These are phyloP conservation scores for Nematocida parisii DNA, from an alignment of 371 early-diverging fungal species.

Conservation along the genomic window DNA sequence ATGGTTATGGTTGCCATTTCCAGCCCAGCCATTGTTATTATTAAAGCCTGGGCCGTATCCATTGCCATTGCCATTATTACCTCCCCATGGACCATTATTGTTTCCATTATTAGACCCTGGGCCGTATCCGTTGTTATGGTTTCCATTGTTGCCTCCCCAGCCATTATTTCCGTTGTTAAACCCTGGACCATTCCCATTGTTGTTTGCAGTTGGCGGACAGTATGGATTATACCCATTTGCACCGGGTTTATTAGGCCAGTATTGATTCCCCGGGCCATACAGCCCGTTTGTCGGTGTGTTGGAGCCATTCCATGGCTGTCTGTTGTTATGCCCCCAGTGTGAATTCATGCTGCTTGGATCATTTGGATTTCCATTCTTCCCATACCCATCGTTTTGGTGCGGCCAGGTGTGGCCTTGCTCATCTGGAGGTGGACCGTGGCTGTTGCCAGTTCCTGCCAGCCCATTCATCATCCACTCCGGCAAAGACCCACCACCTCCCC, in stretches of 20 bases:
- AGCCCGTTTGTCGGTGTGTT: background rate
- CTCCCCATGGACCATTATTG: background rate
- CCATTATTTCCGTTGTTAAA: background rate
- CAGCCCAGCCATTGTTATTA: background rate
- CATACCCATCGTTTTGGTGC: background rate
- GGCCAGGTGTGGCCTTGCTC: background rate
- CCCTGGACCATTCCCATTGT: background rate
- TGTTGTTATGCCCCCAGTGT: background rate
- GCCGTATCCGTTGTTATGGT: background rate
- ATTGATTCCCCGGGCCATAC: background rate
- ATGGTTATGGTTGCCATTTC: background rate
- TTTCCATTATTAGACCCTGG: background rate
- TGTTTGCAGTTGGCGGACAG: background rate
- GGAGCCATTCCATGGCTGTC: constrained; percentile 10
- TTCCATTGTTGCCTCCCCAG: background rate
- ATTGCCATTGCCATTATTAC: background rate
- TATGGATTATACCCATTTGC: no score
- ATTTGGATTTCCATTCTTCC: constrained; percentile 1
- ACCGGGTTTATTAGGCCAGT: background rate
- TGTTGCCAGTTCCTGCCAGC: background rate
- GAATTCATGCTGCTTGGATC: background rate
- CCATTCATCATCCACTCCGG: constrained; percentile 22
- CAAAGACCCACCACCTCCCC: background rate
- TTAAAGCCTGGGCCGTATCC: background rate
- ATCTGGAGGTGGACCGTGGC: background rate